Percentiles rank a stretch among this genome's conserved stretches.
phyloP scores from a whole-genome alignment of 2,329 filamentous ascomycete species.

The Exophiala dermatitidis region DNA sequence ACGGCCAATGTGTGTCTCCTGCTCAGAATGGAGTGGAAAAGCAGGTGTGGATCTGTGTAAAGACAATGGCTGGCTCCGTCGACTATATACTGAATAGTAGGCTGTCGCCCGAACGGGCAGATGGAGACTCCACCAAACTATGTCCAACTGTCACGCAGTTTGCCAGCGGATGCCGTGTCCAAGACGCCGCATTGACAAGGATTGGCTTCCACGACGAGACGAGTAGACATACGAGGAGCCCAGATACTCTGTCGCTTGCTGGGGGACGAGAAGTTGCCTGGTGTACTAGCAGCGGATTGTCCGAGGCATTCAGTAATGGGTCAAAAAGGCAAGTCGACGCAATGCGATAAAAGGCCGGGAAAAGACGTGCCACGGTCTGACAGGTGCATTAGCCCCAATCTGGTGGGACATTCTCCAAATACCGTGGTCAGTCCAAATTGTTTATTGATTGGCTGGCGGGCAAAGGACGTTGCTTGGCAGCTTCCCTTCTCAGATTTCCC shows the following conservation, averaged over 20 bases:
- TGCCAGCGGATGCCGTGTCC: background rate
- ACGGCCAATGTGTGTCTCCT: conserved; percentile 1
- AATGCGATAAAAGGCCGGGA: background rate
- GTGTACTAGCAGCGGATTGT: background rate
- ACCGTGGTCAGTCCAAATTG: background rate
- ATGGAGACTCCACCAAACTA: background rate
- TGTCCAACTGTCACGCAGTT: background rate
- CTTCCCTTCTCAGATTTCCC: conserved; percentile 14
- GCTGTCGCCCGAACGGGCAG: background rate
- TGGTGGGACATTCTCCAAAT: background rate
- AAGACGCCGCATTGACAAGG: background rate
- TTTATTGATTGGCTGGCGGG: background rate
- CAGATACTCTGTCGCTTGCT: background rate
- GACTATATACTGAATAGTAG: background rate
- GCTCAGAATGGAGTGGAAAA: background rate
- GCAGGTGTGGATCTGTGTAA: background rate
- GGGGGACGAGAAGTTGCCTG: background rate
- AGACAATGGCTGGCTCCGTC: too few species aligned
- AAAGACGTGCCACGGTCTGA: background rate
- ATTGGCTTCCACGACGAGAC: background rate
- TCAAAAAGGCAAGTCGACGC: background rate
- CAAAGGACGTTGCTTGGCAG: conserved; percentile 6
- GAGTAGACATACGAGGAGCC: background rate
- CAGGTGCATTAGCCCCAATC: background rate
- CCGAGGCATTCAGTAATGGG: background rate